Evolutionary conservation across 2,329 filamentous ascomycete genomes (phyloP), one percentile per base, ranked within the genome.

Genomic region (Cercospora nicotianae): DNA sequence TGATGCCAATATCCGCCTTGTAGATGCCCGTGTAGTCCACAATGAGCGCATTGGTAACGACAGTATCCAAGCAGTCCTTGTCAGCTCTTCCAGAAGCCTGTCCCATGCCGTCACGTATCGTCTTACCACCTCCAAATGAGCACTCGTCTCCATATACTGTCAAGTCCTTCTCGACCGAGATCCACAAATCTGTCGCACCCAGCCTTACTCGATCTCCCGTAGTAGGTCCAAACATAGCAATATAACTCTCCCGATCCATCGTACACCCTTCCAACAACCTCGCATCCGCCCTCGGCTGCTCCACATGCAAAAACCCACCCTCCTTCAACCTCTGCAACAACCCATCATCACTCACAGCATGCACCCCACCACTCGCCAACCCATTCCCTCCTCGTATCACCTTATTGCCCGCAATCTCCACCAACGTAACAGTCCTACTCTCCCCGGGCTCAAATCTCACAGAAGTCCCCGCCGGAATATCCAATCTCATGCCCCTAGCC

Each of bases 1-100:
- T 97, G 79, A 98, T 89, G 30, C 94, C 94, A 77, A 98, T 96
- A 79, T 98, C 94, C 5, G 94, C 94, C 82, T 98, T 98, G 84
- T 92, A 96, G 76, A 98, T 97, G 59, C 94, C 94, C 1, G 87
- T 90, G 87, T 91, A 96, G 81, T 98, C 94, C 20, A 98, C 86
- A 42, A 98, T 90, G 71, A 98, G 82, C 5, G 94, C 94, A 75
- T 97, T 98, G 1, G 90, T 92, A 68, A 98, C 88, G 26, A 97
- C 92, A 58, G 94, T 87, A 78, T 98, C 94, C 67, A 97, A 81
- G 26, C 87, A 88, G 26, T 94, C 89, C 2, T 84, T 83, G 74
- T 94, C 90, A 0, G 86, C 81, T 53, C 92, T 86, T 4, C 92
- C 94, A 26, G 90, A 90, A 5, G 93, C 92, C 82, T 97, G 94